A percentile compares a stretch with the other conserved stretches of the same genome.
Evolutionary conservation across 192 early-diverging fungal species (phyloP).

Genomic region (Endogone sp.): DNA sequence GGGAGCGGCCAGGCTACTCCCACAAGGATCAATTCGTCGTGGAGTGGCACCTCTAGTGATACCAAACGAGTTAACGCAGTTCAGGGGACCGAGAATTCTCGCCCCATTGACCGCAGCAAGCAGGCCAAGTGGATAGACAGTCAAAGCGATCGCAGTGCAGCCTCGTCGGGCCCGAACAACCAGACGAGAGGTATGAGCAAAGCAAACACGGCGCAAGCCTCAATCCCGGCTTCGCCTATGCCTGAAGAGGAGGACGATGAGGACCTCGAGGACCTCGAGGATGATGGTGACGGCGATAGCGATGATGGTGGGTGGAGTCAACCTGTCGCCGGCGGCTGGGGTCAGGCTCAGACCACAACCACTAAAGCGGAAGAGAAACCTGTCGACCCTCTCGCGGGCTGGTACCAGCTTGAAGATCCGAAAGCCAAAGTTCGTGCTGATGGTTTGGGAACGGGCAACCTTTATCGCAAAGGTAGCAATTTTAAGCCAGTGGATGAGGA

Average conservation of each 20-base stretch:
- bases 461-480: slow-evolving; percentile 28
- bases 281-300: slow-evolving; percentile 1
- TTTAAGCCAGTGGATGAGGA: slow-evolving; percentile 29
- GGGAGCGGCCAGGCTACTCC: neutral
- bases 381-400: slow-evolving; percentile 1
- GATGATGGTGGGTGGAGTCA: neutral
- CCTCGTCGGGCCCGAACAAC: neutral
- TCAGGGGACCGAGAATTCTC: neutral
- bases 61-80: neutral
- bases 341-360: neutral
- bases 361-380: neutral
- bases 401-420: slow-evolving; percentile 23
- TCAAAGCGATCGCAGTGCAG: neutral
- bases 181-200: neutral
- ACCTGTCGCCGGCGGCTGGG: neutral
- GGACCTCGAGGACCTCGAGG: slow-evolving; percentile 1
- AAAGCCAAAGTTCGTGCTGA: slow-evolving; percentile 14
- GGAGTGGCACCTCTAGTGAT: neutral
- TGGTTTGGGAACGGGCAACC: slow-evolving; percentile 21
- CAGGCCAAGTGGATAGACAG: neutral
- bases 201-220: neutral
- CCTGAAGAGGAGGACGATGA: slow-evolving; percentile 4
- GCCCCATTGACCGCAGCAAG: neutral
- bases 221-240: slow-evolving; percentile 4
- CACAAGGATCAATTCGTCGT: too few species aligned